Evolutionary conservation across 176 grass and related monocot genomes (phyloP), one percentile per base, ranked within the genome.

Genomic region (Carex myosuroides): DNA sequence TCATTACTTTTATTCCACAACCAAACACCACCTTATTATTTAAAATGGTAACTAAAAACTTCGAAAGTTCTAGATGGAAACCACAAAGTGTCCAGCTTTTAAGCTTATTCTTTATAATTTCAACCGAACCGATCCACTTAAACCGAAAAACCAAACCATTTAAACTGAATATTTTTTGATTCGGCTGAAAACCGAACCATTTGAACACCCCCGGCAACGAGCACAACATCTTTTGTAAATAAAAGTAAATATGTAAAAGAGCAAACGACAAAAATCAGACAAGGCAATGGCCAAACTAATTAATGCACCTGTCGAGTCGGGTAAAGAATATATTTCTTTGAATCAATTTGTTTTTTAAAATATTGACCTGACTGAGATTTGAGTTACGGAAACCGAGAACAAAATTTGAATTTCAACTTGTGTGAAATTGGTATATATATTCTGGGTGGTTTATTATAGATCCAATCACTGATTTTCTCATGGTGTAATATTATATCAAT

Each of bases 361-460:
- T 33, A 33, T 32, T 73, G 42, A 50, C n/a, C n/a, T 50, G 70
- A 73, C 17, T 44, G 37, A 41, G 16, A n/a, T 41, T 70, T 2
- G 3, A n/a, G 73, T 78, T 44, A 18, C 73, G 8, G 46, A 78
- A 78, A 30, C 32, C 73, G 52, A 78, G 24, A 78, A 56, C 37
- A 39, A 39, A 39, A 78, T 14, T 56, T 57, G 24, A 57, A 78
- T 78, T 78, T 78, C 52, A 78, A 78, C 26, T 78, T 77, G 37
- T 9, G 39, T 70, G 32, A 26, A 33, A 17, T 1, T 30, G 18
- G 48, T 55, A 29, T 29, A 29, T 29, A 29, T 29, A 54, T 11
- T 76, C 54, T 76, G 53, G 44, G 21, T 17, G 48, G 2, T 29
- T 29, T 18, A 57, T 57, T 33, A 57, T 30, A 76, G 54, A 77